Percentiles rank a stretch among this genome's conserved stretches.
phyloP scores from a whole-genome alignment of 2,329 filamentous ascomycete genomes.

The Gyromitra esculenta region DNA sequence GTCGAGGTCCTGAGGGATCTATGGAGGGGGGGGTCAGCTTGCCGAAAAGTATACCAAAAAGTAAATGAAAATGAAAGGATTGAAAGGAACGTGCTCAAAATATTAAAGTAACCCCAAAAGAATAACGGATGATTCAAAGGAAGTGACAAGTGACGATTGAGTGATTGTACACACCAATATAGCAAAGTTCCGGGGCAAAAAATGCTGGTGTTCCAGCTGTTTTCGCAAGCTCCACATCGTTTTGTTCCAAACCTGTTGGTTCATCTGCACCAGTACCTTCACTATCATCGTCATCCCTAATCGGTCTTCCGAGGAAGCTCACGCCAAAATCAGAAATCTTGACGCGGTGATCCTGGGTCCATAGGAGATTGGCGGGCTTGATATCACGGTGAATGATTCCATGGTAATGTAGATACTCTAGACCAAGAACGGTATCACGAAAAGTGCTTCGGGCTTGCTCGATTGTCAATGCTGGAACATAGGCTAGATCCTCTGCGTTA shows the following conservation, averaged over 20 bases:
- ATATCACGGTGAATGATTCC: slow-evolving; percentile 86
- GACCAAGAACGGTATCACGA: slow-evolving; percentile 87
- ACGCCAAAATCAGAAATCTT: slow-evolving; percentile 99
- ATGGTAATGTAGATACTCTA: slow-evolving; percentile 92
- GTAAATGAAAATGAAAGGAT: slow-evolving; percentile 6
- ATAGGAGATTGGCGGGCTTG: slow-evolving; percentile 88
- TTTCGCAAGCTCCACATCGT: slow-evolving; percentile 95
- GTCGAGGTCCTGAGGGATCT: slow-evolving; percentile 65
- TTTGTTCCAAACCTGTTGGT: slow-evolving; percentile 80
- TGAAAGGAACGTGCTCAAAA: slow-evolving; percentile 17
- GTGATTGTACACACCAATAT: slow-evolving; percentile 67
- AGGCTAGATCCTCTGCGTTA: slow-evolving; percentile 72
- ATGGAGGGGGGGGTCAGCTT: slow-evolving; percentile 27
- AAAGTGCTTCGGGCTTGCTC: slow-evolving; percentile 84
- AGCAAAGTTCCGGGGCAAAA: slow-evolving; percentile 95
- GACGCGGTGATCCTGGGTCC: slow-evolving; percentile 83
- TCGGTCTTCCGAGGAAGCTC: slow-evolving; percentile 91
- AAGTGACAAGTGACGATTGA: slow-evolving; percentile 14
- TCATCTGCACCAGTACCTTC: slow-evolving; percentile 74
- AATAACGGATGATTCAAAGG: neutral
- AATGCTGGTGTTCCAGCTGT: slow-evolving; percentile 97
- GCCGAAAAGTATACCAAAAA: slow-evolving; percentile 21
- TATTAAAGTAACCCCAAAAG: slow-evolving; percentile 4
- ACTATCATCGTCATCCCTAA: slow-evolving; percentile 81
- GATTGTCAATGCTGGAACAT: slow-evolving; percentile 91